Base-by-base conservation (phyloP, 2,329 filamentous ascomycete species). In the Blumeriella jaapii region DNA sequence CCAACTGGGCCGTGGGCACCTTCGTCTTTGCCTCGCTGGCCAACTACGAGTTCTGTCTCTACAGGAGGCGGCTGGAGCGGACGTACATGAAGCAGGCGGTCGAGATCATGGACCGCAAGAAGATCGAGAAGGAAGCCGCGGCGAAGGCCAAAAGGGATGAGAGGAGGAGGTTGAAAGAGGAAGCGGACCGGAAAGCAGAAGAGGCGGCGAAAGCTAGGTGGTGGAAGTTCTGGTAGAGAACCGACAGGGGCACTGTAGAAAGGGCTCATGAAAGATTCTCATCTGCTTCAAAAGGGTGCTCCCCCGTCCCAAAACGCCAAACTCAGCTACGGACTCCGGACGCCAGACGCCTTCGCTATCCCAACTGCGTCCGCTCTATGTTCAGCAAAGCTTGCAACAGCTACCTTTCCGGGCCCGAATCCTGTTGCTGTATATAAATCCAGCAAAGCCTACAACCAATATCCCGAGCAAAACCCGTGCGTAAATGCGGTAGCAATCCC, bases 1-100 rank as follows among this genome's bases (percentile, higher is more conserved):
- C 80, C 22, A 93, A 93, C 53, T 93, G 83, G 82, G 86, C 85
- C 0, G 85, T 91, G 5, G 82, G 77, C 5, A 68, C 74, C 22
- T 93, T 91, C 56, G 65, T 78, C 15, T 55, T 80, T 13, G 71
- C 71, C 5, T 78, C 81, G n/a, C 64, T 81, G 29, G 68, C 69
- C 18, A 78, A 79, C 32, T 91, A 86, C 60, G 84, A 95, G 60
- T 85, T 81, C 53, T 96, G 89, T 61, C 77, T 86, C 53, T 78
- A 77, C 47, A 70, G 72, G 42, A 69, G 86, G 40, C 67, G 72
- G 30, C 68, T 79, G 41, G 89, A 96, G 60, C 73, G 78, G 50
- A 74, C 78, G 42, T 81, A 84, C 43, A 89, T 98, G 77, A 81
- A 82, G 57, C 68, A 85, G 46, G 82, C 82, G 3, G 79, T 93